A percentile compares a stretch with the other conserved stretches of the same genome.
Conservation (phyloP, 163 green algal species). For the Chlamydomonas reinhardtii region DNA sequence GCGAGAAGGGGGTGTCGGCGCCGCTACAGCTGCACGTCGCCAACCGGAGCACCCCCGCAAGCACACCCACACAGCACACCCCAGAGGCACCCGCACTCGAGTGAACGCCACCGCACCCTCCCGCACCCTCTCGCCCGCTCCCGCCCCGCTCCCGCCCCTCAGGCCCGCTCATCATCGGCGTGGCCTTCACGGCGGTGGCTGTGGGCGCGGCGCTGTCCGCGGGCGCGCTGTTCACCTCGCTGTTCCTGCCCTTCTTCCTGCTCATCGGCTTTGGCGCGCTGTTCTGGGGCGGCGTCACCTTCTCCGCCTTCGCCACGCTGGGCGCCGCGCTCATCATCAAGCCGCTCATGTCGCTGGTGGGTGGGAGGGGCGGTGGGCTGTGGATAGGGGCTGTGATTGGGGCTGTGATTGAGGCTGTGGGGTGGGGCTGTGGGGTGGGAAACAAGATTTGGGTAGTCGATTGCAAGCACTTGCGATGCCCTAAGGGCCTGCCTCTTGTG, state of each 20-base stretch:
- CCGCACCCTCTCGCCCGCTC: neutral
- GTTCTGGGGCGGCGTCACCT: constrained; percentile 24
- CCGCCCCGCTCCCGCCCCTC: neutral
- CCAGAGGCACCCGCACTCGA: too few species aligned
- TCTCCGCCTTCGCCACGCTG: constrained; percentile 34
- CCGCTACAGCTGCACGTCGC: too few species aligned
- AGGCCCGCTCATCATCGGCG: constrained; percentile 31
- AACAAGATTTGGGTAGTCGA: too few species aligned
- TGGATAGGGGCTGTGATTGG: neutral
- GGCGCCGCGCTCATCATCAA: constrained; percentile 26
- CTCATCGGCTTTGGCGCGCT: constrained; percentile 20
- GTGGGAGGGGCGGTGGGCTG: neutral
- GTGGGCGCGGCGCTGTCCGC: constrained; percentile 18
- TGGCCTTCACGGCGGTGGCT: constrained; percentile 30
- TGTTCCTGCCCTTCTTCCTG: constrained; percentile 44
- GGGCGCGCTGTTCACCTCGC: constrained; percentile 31
- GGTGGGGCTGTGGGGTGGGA: too few species aligned
- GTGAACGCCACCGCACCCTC: too few species aligned
- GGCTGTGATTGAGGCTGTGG: too few species aligned
- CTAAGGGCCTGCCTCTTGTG: too few species aligned
- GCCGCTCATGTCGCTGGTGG: constrained; percentile 23
- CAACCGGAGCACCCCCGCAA: too few species aligned
- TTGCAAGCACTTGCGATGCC: too few species aligned
- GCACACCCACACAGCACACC: too few species aligned
- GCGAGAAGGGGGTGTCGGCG: too few species aligned